Percentiles rank a stretch among this genome's conserved stretches.
phyloP scores from a whole-genome alignment of 805 yeast species.

The Metschnikowia matae region DNA sequence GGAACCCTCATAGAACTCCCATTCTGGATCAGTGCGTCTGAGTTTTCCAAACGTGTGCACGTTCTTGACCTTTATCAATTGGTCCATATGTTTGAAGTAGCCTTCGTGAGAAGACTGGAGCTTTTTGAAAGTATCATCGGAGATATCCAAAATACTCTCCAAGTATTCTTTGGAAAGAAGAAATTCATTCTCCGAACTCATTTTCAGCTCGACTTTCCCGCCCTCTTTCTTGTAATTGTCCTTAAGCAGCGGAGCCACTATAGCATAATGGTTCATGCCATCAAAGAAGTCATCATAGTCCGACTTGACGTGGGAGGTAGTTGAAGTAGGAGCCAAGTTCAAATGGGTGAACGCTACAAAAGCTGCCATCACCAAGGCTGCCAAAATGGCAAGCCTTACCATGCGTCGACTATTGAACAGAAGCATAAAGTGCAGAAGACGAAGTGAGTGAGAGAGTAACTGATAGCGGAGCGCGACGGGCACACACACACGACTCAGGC shows the following conservation, averaged over 20 bases:
- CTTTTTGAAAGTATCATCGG: conserved; percentile 27
- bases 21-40: conserved; percentile 34
- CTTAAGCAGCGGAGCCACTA: conserved; percentile 39
- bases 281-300: conserved; percentile 22
- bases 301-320: not conserved
- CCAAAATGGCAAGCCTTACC: not conserved
- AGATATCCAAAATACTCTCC: conserved; percentile 39
- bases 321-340: not conserved
- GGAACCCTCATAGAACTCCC: conserved; percentile 30
- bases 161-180: conserved; percentile 45
- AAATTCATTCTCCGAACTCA: conserved; percentile 37
- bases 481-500: not conserved
- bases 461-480: not conserved
- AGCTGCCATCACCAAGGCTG: not conserved
- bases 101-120: conserved; percentile 37
- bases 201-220: conserved; percentile 43
- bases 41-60: conserved; percentile 34
- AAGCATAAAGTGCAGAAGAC: not conserved
- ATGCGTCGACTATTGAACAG: not conserved
- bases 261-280: conserved; percentile 30
- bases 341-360: not conserved
- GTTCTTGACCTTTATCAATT: conserved; percentile 24
- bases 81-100: conserved; percentile 29
- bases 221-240: conserved; percentile 34
- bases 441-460: too few relatives aligned